phyloP scores from a whole-genome alignment of 108 stramenopile genomes.

The Schizochytrium sp. region DNA sequence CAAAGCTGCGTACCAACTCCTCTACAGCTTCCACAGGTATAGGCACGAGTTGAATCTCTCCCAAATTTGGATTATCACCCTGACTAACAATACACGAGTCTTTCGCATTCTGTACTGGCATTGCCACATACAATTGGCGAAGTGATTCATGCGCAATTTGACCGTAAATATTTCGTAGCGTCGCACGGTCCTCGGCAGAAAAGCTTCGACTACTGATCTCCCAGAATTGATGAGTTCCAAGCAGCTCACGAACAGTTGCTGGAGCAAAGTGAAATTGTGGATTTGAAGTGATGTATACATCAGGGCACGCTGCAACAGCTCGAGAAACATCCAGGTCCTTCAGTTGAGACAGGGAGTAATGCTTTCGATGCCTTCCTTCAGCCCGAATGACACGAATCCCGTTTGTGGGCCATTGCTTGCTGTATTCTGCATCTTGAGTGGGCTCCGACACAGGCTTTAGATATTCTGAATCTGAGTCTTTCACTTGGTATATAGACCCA shows the following conservation, averaged over 20 bases:
- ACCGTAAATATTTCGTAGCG: background rate
- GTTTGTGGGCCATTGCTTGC: background rate
- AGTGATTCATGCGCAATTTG: slow-evolving; percentile 41
- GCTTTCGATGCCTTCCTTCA: slow-evolving; percentile 17
- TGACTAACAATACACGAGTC: background rate
- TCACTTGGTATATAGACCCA: background rate
- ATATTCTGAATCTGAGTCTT: no score
- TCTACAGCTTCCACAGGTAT: background rate
- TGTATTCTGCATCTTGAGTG: no score
- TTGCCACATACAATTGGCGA: background rate
- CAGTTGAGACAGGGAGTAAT: slow-evolving; percentile 27
- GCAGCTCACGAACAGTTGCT: slow-evolving; percentile 13
- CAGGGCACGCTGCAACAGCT: background rate
- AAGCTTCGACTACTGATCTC: background rate
- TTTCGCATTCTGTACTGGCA: background rate
- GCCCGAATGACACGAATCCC: background rate
- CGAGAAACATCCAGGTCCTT: background rate
- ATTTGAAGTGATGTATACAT: background rate
- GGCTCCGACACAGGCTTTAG: no score
- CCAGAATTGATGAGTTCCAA: background rate
- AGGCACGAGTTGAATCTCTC: background rate
- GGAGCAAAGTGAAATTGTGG: slow-evolving; percentile 15
- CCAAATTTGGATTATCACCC: background rate
- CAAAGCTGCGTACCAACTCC: slow-evolving; percentile 3
- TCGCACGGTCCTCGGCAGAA: slow-evolving; percentile 41